Evolutionary conservation across 148 eudicot species (phyloP), one percentile per base, ranked within the genome.

Genomic region (Spergularia marina): DNA sequence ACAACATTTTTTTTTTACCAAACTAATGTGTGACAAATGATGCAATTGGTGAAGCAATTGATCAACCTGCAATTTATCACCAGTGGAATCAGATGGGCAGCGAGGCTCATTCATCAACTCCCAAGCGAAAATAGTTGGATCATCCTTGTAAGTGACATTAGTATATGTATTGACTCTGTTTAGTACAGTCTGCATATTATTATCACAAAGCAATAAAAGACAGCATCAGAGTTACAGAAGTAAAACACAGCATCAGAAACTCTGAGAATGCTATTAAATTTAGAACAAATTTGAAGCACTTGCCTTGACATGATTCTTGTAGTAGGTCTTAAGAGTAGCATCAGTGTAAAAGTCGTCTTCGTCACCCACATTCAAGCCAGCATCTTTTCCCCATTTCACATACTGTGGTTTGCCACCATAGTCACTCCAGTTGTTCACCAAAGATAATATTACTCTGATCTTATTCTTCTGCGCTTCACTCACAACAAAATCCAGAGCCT

Each of bases 381-480:
- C 88, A 74, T 79, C 96, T 64, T 90, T 88, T 18, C 94, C 98
- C 98, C 98, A 92, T 82, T 90, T 86, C 3, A 90, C 96, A 79
- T 95, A 92, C 78, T 94, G 97, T 7, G 89, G 65, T 82, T 94
- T 94, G 44, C 97, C 98, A 15, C 98, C 98, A 70, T 90, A 92
- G 11, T 80, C 96, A 59, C 78, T 85, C 98, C 98, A 92, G 85
- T 94, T 94, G 82, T 94, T 90, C 15, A 84, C 89, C 78, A 92
- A 81, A 10, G 96, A 85, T 68, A 94, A 73, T 79, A 94, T 92
- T 41, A 94, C 87, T 83, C 98, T 86, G 57, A 94, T 84, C 78
- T 90, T 90, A 76, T 84, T 83, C 83, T 86, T 94, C 77, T 84
- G 87, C 65, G 98, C 98, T 81, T 94, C 97, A 80, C 90, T 89